Percentiles rank a stretch among this genome's conserved stretches.
phyloP scores from a whole-genome alignment of 2,329 filamentous ascomycete genomes.

The Cucurbitaria berberidis region DNA sequence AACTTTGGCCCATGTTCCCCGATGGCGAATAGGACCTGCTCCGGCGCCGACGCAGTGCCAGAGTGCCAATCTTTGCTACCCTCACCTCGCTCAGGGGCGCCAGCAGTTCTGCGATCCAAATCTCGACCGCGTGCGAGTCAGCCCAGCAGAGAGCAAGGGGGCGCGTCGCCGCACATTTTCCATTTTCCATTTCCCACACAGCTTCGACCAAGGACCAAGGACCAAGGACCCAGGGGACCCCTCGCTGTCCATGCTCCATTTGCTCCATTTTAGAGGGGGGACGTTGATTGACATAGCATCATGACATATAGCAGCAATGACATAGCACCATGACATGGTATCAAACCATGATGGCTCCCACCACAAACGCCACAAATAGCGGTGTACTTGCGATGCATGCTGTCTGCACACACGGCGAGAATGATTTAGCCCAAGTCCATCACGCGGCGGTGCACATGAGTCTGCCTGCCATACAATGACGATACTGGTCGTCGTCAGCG shows the following conservation, averaged over 20 bases:
- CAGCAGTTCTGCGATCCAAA: constrained; percentile 19
- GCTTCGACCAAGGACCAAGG: constrained; percentile 27
- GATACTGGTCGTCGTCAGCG: constrained; percentile 28
- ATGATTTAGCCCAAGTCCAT: constrained; percentile 7
- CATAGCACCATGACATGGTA: constrained; percentile 29
- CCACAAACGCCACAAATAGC: constrained; percentile 40
- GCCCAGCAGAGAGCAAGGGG: no score
- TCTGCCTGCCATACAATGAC: constrained; percentile 24
- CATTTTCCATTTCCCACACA: constrained; percentile 34
- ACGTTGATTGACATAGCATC: no score
- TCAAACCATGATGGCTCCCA: constrained; percentile 35
- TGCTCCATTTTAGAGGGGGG: no score
- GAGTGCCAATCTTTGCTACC: constrained; percentile 15
- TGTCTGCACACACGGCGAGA: not conserved
- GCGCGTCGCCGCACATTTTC: constrained; percentile 33
- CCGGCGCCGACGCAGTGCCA: constrained; percentile 18
- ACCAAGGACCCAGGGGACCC: not conserved
- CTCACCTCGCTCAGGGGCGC: constrained; percentile 32
- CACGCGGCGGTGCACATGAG: constrained; percentile 24
- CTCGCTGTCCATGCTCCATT: constrained; percentile 20
- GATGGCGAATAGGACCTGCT: constrained; percentile 36
- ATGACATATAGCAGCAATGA: no score
- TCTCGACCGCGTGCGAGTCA: constrained; percentile 36
- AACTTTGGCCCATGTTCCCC: constrained; percentile 36
- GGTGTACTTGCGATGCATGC: constrained; percentile 40